phyloP scores from a whole-genome alignment of 176 grass and related monocot species.

The Hyparrhenia diplandra region DNA sequence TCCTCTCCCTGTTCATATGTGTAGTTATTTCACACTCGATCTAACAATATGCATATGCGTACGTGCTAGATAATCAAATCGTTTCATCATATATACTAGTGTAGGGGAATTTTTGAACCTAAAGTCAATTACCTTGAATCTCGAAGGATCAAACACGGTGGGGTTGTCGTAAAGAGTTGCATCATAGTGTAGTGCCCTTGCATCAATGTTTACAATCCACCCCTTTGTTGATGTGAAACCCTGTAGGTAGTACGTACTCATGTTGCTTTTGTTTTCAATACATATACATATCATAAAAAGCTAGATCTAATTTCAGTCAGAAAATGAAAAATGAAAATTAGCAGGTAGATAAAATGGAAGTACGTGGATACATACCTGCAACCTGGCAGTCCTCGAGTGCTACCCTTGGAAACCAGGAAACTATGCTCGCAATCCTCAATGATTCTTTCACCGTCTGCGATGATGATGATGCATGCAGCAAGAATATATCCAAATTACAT shows the following conservation, averaged over 20 bases:
- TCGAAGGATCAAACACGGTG: conserved; percentile 61
- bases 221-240: conserved; percentile 68
- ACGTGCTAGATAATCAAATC: no score
- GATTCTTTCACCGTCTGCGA: conserved; percentile 75
- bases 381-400: conserved; percentile 82
- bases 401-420: conserved; percentile 98
- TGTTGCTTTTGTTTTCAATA: not conserved
- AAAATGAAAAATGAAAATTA: not conserved
- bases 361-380: conserved; percentile 37
- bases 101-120: not conserved
- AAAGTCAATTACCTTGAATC: conserved; percentile 41
- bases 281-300: no score
- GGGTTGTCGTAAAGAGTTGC: conserved; percentile 54
- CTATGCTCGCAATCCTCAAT: conserved; percentile 78
- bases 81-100: not conserved
- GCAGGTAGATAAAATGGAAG: not conserved
- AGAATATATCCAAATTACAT: no score
- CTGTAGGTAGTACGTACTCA: conserved; percentile 28
- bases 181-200: conserved; percentile 74
- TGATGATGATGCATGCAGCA: not conserved
- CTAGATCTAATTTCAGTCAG: not conserved
- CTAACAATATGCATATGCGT: no score
- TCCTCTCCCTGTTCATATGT: conserved; percentile 41
- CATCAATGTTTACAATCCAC: conserved; percentile 92
- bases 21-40: no score